These are phyloP conservation scores for Polytolypa hystricis DNA, from an alignment of 2,329 filamentous ascomycete genomes.

Conservation along the genomic window DNA sequence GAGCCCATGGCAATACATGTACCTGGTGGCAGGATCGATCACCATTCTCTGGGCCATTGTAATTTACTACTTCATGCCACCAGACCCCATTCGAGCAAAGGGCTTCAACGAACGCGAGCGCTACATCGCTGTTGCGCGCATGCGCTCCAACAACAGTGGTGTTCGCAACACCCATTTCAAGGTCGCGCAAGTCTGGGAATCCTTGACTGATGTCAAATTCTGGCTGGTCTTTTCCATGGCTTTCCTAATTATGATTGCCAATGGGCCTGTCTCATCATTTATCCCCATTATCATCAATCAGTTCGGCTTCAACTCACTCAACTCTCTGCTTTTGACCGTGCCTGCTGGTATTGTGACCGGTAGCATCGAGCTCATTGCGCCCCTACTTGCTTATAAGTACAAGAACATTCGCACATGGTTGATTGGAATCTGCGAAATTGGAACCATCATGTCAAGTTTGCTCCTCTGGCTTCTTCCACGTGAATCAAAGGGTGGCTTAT, in stretches of 20 bases:
- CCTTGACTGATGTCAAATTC: constrained; percentile 20
- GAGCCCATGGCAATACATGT: constrained; percentile 59
- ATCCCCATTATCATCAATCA: constrained; percentile 36
- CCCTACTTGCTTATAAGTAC: constrained; percentile 32
- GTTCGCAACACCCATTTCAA: constrained; percentile 36
- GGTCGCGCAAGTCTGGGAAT: constrained; percentile 30
- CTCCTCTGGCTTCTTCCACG: constrained; percentile 36
- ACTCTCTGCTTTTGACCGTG: constrained; percentile 34
- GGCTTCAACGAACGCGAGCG: constrained; percentile 28
- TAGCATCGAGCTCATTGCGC: constrained; percentile 29
- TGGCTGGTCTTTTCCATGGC: constrained; percentile 32
- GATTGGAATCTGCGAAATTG: constrained; percentile 29
- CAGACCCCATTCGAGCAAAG: constrained; percentile 32
- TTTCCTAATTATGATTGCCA: constrained; percentile 34
- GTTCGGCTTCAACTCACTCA: constrained; percentile 34
- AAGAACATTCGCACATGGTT: constrained; percentile 27
- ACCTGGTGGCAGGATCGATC: constrained; percentile 51
- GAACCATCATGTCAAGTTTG: constrained; percentile 32
- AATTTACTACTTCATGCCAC: constrained; percentile 30
- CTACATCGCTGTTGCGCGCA: constrained; percentile 17
- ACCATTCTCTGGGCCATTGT: constrained; percentile 42
- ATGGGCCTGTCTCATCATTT: constrained; percentile 37
- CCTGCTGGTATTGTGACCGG: constrained; percentile 29
- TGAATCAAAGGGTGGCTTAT: constrained; percentile 30
- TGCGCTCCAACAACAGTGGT: constrained; percentile 19